A percentile compares a stretch with the other conserved stretches of the same genome.
Evolutionary conservation across 805 yeast species (phyloP).

Genomic region (Isabelozyma heimii): DNA sequence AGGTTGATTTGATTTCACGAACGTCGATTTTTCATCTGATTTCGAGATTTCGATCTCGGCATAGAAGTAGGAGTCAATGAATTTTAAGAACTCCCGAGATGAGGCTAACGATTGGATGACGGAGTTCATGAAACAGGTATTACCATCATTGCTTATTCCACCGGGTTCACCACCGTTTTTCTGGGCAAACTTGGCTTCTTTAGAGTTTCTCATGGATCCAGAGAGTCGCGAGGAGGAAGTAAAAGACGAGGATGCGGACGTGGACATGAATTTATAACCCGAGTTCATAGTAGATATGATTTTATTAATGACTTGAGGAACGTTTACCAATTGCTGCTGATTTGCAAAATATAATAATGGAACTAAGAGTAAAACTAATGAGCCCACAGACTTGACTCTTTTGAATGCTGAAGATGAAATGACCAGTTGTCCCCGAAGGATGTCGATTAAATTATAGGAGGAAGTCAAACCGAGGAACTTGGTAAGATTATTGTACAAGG

Average conservation of each 20-base stretch:
- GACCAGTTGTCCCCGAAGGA: not conserved
- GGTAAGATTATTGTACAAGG: not conserved
- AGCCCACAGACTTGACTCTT: not conserved
- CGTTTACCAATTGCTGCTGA: constrained; percentile 1
- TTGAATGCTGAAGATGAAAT: not conserved
- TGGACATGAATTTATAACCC: constrained; percentile 7
- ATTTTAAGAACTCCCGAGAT: constrained; percentile 55
- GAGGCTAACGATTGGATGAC: constrained; percentile 83
- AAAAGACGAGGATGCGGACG: not conserved
- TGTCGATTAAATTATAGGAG: not conserved
- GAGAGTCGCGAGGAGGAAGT: constrained; percentile 5
- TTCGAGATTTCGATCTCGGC: constrained; percentile 25
- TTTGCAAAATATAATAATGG: not conserved
- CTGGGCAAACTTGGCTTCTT: constrained; percentile 40
- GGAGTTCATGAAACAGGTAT: constrained; percentile 92
- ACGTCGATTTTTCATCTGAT: constrained; percentile 8
- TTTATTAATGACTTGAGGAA: constrained; percentile 9
- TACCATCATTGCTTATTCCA: constrained; percentile 86
- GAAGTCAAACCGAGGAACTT: not conserved
- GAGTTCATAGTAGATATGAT: constrained; percentile 10
- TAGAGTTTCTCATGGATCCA: constrained; percentile 12
- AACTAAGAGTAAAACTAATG: not conserved
- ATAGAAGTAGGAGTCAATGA: constrained; percentile 45
- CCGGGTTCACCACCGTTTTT: constrained; percentile 74
- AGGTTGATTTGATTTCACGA: constrained; percentile 16